phyloP scores from a whole-genome alignment of 768 basidiomycete genomes.

The Trametes elegans region DNA sequence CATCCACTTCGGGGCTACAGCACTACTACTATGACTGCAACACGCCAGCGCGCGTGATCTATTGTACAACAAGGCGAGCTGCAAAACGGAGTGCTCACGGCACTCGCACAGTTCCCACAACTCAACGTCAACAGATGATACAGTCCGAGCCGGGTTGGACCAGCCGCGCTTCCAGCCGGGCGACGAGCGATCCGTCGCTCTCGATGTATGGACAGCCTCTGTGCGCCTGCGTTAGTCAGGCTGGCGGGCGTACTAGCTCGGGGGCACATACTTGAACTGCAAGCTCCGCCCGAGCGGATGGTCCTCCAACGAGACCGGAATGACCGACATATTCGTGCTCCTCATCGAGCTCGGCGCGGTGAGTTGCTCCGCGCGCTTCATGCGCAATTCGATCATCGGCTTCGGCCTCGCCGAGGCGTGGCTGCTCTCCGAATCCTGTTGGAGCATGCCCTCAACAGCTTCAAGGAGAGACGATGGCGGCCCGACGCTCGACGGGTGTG shows the following conservation, averaged over 20 bases:
- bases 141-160: background rate
- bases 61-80: too few relatives aligned
- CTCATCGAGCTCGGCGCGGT: constrained; percentile 19
- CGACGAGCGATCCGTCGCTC: constrained; percentile 6
- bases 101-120: too few relatives aligned
- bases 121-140: background rate
- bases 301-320: constrained; percentile 32
- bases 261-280: constrained; percentile 8
- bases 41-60: too few relatives aligned
- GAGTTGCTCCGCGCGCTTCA: constrained; percentile 23
- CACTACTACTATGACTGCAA: too few relatives aligned
- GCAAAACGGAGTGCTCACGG: background rate
- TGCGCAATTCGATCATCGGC: constrained; percentile 9
- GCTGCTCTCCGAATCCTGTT: constrained; percentile 22
- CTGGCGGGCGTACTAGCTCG: background rate
- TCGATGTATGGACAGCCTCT: constrained; percentile 12
- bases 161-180: constrained; percentile 2
- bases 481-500: background rate
- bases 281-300: constrained; percentile 2
- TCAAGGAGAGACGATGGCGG: constrained; percentile 6
- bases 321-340: constrained; percentile 16
- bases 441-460: background rate
- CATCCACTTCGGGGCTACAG: too few relatives aligned
- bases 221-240: background rate
- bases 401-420: constrained; percentile 5